These are phyloP conservation scores for Solanum pinnatisectum DNA, from an alignment of 257 asterid genomes.

Conservation along the genomic window DNA sequence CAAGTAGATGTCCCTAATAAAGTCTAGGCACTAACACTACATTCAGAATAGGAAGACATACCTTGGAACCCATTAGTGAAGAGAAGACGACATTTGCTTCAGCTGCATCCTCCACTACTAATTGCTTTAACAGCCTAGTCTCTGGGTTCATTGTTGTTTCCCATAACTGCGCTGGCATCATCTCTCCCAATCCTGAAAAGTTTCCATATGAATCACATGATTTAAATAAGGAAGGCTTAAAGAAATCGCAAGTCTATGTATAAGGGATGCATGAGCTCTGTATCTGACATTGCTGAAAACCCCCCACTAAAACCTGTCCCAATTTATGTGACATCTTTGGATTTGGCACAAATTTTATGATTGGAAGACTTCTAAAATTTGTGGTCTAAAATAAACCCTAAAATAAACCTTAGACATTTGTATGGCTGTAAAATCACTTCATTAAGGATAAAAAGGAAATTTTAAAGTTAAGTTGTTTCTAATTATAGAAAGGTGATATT, in stretches of 20 bases:
- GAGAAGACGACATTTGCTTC: conserved; percentile 84
- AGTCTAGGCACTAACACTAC: background rate
- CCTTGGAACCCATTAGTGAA: conserved; percentile 94
- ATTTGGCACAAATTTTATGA: background rate
- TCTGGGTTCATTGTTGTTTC: conserved; percentile 92
- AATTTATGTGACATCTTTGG: background rate
- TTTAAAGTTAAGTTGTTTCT: background rate
- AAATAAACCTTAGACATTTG: too few relatives aligned
- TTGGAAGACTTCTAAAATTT: background rate
- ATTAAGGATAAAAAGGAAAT: background rate
- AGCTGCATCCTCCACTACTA: conserved; percentile 77
- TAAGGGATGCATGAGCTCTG: background rate
- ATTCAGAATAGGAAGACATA: conserved; percentile 3
- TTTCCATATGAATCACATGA: background rate
- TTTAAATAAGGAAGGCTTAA: background rate
- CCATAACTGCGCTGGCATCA: conserved; percentile 99
- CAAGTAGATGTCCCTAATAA: background rate
- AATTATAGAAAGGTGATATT: background rate
- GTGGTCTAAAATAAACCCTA: background rate
- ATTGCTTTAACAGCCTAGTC: conserved; percentile 65
- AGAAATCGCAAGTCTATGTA: background rate
- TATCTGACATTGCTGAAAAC: background rate
- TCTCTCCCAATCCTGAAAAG: conserved; percentile 89
- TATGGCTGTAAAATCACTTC: background rate
- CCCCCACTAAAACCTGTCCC: background rate